These are phyloP conservation scores for Flaveria sonorensis DNA, from an alignment of 129 eudicot species.

Conservation along the genomic window DNA sequence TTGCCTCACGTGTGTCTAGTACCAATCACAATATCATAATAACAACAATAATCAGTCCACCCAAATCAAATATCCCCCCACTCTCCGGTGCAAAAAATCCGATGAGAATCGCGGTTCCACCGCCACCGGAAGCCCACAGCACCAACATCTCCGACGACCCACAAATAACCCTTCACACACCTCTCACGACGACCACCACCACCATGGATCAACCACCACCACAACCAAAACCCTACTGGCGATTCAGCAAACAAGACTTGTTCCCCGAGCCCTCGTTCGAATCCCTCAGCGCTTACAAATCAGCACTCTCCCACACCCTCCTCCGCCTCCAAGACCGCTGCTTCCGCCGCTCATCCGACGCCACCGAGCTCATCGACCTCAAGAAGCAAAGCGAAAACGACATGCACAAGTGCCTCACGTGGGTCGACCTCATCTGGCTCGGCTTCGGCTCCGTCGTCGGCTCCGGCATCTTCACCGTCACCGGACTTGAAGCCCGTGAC, in stretches of 20 bases:
- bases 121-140: constrained; percentile 22
- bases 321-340: constrained; percentile 64
- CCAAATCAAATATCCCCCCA: background rate
- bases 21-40: too few relatives aligned
- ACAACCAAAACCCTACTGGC: constrained; percentile 69
- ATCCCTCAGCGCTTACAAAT: constrained; percentile 45
- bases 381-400: constrained; percentile 62
- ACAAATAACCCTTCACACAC: constrained; percentile 19
- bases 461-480: constrained; percentile 73
- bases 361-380: constrained; percentile 47
- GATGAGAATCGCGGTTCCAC: constrained; percentile 20
- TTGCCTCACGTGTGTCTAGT: too few relatives aligned
- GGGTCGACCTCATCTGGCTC: constrained; percentile 86
- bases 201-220: constrained; percentile 20
- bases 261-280: constrained; percentile 75
- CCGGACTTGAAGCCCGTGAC: constrained; percentile 70
- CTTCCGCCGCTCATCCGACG: constrained; percentile 66
- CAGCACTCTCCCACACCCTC: constrained; percentile 53
- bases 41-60: too few relatives aligned
- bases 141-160: background rate
- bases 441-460: constrained; percentile 87
- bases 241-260: constrained; percentile 71
- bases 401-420: constrained; percentile 61
- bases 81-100: constrained; percentile 12
- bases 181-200: constrained; percentile 24